Conservation (phyloP, 139 green algal species). For the Coelastrella sp. region DNA sequence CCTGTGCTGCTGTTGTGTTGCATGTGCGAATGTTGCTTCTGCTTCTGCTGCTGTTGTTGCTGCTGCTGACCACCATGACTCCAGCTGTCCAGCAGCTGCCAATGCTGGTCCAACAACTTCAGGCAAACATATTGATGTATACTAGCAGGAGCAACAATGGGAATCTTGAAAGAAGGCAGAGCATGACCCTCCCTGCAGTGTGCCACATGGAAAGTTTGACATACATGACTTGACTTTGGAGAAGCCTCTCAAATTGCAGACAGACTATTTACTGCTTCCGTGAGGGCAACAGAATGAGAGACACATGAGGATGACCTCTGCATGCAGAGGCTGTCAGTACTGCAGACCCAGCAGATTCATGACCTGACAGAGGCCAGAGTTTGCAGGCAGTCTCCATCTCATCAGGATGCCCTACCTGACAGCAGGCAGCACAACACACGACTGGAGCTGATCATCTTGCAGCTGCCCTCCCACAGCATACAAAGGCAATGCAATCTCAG, state of each 20-base stretch:
- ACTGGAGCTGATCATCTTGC: background rate
- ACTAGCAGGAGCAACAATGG: slow-evolving; percentile 1
- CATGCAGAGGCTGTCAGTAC: too few relatives aligned
- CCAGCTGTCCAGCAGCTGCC: slow-evolving; percentile 15
- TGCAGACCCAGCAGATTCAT: too few relatives aligned
- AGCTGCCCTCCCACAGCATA: slow-evolving; percentile 35
- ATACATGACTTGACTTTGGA: too few relatives aligned
- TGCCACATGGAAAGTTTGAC: too few relatives aligned
- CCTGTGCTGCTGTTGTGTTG: background rate
- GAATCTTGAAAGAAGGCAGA: background rate
- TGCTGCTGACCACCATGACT: slow-evolving; percentile 2
- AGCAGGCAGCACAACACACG: slow-evolving; percentile 21
- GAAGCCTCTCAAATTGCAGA: background rate
- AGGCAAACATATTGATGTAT: slow-evolving; percentile 16
- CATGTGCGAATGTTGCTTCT: background rate
- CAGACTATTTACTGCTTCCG: background rate
- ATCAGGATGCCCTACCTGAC: background rate
- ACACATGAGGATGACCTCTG: background rate
- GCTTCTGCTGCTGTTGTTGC: background rate
- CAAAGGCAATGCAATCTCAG: slow-evolving; percentile 44
- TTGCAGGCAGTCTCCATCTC: too few relatives aligned
- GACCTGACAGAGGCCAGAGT: too few relatives aligned
- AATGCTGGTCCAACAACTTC: slow-evolving; percentile 24
- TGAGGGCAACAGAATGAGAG: background rate
- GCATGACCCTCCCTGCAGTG: slow-evolving; percentile 16